Percentiles rank a stretch among this genome's conserved stretches.
Evolutionary conservation across 352 stramenopile species (phyloP).

Genomic region (Phytophthora foliorum): DNA sequence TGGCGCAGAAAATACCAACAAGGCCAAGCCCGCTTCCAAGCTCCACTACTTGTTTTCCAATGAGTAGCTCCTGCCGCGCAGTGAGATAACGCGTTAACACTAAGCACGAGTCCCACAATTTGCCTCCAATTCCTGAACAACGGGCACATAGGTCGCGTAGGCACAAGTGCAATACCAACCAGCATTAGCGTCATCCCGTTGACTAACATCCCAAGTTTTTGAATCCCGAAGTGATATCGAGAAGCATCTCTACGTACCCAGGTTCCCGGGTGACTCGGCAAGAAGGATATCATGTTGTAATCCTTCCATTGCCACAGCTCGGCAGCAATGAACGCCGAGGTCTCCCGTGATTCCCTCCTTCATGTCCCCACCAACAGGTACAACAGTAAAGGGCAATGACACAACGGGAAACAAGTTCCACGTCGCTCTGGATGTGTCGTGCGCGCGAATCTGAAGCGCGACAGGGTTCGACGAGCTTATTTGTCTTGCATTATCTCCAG

Average conservation of each 20-base stretch:
- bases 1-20: conserved; percentile 78
- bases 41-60: conserved; percentile 66
- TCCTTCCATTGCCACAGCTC: conserved; percentile 59
- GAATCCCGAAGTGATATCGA: not conserved
- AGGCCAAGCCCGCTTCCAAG: conserved; percentile 80
- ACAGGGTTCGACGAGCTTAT: conserved; percentile 21
- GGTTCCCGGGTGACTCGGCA: conserved; percentile 76
- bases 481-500: conserved; percentile 1
- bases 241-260: conserved; percentile 48
- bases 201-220: not conserved
- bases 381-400: conserved; percentile 62
- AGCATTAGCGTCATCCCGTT: conserved; percentile 14
- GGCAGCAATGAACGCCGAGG: conserved; percentile 81
- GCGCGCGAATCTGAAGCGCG: conserved; percentile 51
- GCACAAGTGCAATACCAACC: conserved; percentile 1
- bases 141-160: not conserved
- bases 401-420: conserved; percentile 79
- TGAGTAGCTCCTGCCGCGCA: conserved; percentile 45
- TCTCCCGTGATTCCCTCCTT: conserved; percentile 32
- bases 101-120: conserved; percentile 86
- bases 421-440: conserved; percentile 36
- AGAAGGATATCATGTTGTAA: conserved; percentile 69
- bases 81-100: conserved; percentile 76
- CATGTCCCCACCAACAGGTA: conserved; percentile 17
- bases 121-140: conserved; percentile 76